Conservation (phyloP, 2,329 filamentous ascomycete genomes). For the Penicillium brevicompactum region DNA sequence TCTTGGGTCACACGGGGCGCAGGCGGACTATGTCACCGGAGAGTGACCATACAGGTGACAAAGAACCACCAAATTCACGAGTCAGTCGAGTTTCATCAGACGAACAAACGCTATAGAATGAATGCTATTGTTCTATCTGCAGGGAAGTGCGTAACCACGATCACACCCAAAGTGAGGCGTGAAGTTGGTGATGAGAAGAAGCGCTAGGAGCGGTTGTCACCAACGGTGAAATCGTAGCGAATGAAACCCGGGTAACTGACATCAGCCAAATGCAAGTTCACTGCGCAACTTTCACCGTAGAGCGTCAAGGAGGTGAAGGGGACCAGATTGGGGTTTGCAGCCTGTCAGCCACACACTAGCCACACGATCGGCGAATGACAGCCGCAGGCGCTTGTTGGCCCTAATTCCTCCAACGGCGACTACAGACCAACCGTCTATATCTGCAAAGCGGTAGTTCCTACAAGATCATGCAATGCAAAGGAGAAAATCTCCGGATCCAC, state of each 20-base stretch:
- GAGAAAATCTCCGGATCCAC: not conserved
- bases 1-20: not conserved
- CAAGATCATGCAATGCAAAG: not conserved
- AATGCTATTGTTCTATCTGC: not conserved
- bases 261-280: not conserved
- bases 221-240: not conserved
- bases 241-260: not conserved
- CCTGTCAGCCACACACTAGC: slow-evolving; percentile 9
- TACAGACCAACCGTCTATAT: slow-evolving; percentile 13
- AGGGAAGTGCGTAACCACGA: no score
- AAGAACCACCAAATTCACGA: not conserved
- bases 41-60: not conserved
- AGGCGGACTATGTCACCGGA: not conserved
- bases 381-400: not conserved
- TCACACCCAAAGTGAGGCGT: not conserved
- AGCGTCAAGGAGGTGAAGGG: not conserved
- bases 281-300: slow-evolving; percentile 1
- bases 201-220: not conserved
- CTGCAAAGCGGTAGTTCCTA: not conserved
- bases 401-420: slow-evolving; percentile 5
- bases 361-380: slow-evolving; percentile 17
- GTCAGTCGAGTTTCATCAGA: not conserved
- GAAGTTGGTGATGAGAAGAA: not conserved
- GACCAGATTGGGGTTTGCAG: not conserved
- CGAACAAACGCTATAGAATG: not conserved